Evolutionary conservation across 805 yeast genomes (phyloP).

Genomic region (Danielia reshetovae): DNA sequence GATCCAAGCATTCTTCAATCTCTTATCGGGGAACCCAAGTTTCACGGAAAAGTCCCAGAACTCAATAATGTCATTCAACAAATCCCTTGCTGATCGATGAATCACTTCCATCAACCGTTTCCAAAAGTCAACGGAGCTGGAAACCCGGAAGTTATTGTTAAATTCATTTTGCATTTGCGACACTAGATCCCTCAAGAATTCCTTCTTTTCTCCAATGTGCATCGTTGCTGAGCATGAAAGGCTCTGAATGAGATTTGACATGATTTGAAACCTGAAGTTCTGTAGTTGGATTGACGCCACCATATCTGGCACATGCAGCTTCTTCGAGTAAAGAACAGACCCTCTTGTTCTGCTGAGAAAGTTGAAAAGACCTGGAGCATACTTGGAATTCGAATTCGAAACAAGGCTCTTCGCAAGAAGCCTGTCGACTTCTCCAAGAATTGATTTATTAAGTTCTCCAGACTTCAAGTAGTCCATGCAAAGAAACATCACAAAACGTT

Average conservation of each 20-base stretch:
- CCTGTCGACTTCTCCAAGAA: constrained; percentile 12
- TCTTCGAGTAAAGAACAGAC: constrained; percentile 18
- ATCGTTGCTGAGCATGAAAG: constrained; percentile 8
- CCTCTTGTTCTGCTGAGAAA: constrained; percentile 14
- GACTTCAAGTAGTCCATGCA: constrained; percentile 23
- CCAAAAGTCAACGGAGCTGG: constrained; percentile 29
- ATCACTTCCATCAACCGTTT: constrained; percentile 21
- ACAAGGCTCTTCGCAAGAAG: constrained; percentile 23
- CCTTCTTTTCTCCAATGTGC: constrained; percentile 9
- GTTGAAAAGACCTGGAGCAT: constrained; percentile 21
- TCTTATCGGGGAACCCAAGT: constrained; percentile 26
- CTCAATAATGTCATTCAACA: constrained; percentile 11
- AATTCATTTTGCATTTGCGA: constrained; percentile 24
- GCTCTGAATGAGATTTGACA: constrained; percentile 18
- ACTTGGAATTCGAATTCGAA: constrained; percentile 23
- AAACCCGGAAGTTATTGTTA: constrained; percentile 20
- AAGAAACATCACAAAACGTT: constrained; percentile 27
- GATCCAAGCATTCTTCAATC: constrained; percentile 22
- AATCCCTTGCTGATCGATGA: constrained; percentile 14
- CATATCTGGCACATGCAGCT: constrained; percentile 15
- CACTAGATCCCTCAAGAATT: constrained; percentile 19
- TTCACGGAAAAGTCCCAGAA: constrained; percentile 20
- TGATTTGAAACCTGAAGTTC: constrained; percentile 17
- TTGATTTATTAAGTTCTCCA: constrained; percentile 13
- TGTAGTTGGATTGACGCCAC: constrained; percentile 17